phyloP scores from a whole-genome alignment of 1,284 basidiomycete genomes.

The Neolentinus lepideus region DNA sequence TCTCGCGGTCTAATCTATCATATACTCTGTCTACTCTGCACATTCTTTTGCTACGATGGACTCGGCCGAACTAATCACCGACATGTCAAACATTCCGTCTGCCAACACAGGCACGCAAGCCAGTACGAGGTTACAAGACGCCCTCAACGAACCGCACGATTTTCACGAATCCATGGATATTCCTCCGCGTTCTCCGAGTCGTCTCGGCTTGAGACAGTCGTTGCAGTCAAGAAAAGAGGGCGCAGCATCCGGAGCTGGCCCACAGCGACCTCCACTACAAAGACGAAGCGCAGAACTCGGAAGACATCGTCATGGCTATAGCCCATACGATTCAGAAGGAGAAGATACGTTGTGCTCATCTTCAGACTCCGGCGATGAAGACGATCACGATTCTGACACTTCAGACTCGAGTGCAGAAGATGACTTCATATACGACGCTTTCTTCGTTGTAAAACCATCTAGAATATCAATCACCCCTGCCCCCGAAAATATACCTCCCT shows the following conservation, averaged over 20 bases:
- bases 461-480: not conserved
- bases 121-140: not conserved
- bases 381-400: not conserved
- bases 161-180: slow-evolving; percentile 7
- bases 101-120: not conserved
- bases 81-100: not conserved
- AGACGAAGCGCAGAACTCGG: not conserved
- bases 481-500: not conserved
- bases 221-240: not conserved
- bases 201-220: slow-evolving; percentile 6
- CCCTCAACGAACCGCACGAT: not conserved
- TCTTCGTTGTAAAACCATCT: not conserved
- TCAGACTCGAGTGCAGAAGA: not conserved
- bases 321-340: not conserved
- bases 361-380: not conserved
- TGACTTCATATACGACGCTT: not conserved
- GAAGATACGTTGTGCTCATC: not conserved
- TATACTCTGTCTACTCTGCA: not conserved
- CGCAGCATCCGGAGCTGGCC: not conserved
- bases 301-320: not conserved
- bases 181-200: slow-evolving; percentile 14
- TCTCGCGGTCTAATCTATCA: not conserved
- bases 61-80: not conserved
- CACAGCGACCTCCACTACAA: not conserved
- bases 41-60: not conserved